Base-by-base conservation (phyloP, 495 filamentous ascomycete species). In the Talaromyces proteolyticus region DNA sequence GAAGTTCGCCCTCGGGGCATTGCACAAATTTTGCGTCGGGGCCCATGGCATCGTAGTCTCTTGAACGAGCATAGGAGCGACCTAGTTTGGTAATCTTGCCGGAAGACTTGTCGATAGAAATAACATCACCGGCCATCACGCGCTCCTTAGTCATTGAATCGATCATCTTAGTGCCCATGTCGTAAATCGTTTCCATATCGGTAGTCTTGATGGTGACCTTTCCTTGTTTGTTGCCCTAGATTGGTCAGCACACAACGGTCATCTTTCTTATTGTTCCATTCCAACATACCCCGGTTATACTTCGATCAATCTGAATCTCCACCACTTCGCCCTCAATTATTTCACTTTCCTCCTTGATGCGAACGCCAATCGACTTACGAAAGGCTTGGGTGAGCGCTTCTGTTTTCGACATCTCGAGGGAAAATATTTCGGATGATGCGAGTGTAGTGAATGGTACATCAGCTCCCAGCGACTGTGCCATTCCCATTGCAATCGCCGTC, bases 141-240 rank as follows among this genome's bases (percentile, higher is more conserved):
- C 92, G 90, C 73, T 99, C 93, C 68, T 96, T 96, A 51, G 89
- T 95, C 87, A 99, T 95, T 37, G 90, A 87, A 58, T 99, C 94
- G 55, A 99, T 96, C 94, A 97, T 96, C 70, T 97, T 96, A 47
- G 85, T 91, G 37, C 93, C 93, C 89, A 98, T 93, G 57, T 98
- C 93, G 76, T 96, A 98, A 57, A 97, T 89, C 17, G 93, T 95
- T 69, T 99, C 93, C 93, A 99, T 99, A 62, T 99, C 94, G 57
- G 92, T 96, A 17, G 93, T 99, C 68, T 97, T 99, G 69, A 99
- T 96, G 7, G 93, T 99, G 55, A 99, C 86, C 68, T 97, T 99
- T 57, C 93, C 93, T 78, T 96, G 91, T 76, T 96, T 96, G 65
- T 89, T 91, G 53, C 79, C 80, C 83, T 87, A 25, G 21, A 12